A percentile compares a stretch with the other conserved stretches of the same genome.
phyloP scores from a whole-genome alignment of 768 basidiomycete species.

The Leucocoprinus leucothites region DNA sequence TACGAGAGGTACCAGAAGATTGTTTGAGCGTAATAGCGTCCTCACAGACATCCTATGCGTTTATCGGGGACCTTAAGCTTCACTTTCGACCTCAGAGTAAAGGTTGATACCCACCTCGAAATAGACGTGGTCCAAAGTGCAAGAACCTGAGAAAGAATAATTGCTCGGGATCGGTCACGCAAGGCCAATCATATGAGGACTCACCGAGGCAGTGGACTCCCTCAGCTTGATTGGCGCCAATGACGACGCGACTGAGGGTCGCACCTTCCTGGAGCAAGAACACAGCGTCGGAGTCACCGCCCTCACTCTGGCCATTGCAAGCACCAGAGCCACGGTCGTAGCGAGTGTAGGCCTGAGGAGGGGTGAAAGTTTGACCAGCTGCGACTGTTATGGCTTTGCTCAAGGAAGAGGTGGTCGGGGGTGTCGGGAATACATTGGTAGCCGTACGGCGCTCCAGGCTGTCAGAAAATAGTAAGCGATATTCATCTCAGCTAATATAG shows the following conservation, averaged over 20 bases:
- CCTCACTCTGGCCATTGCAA: conserved; percentile 33
- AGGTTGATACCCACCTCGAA: conserved; percentile 22
- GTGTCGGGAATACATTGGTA: conserved; percentile 31
- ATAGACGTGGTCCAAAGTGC: conserved; percentile 28
- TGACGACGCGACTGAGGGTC: conserved; percentile 35
- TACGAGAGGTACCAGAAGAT: conserved; percentile 30
- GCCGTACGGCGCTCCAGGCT: conserved; percentile 30
- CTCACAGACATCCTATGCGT: conserved; percentile 31
- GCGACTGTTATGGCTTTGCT: conserved; percentile 30
- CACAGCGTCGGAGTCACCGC: conserved; percentile 36
- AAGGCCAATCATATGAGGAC: neutral
- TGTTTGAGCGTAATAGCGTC: conserved; percentile 41
- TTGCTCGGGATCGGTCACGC: neutral
- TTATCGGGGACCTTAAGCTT: neutral
- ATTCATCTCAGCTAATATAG: no score
- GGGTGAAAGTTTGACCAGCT: conserved; percentile 32
- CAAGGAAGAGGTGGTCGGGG: conserved; percentile 32
- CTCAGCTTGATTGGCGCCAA: conserved; percentile 39
- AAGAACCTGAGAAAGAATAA: conserved; percentile 19
- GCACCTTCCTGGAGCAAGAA: conserved; percentile 39
- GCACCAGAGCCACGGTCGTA: conserved; percentile 38
- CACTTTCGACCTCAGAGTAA: neutral
- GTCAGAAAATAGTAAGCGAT: neutral
- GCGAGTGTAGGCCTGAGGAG: conserved; percentile 30
- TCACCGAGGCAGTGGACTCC: conserved; percentile 38